Base-by-base conservation (phyloP, 2,329 filamentous ascomycete genomes). In the Elsinoe fawcettii region DNA sequence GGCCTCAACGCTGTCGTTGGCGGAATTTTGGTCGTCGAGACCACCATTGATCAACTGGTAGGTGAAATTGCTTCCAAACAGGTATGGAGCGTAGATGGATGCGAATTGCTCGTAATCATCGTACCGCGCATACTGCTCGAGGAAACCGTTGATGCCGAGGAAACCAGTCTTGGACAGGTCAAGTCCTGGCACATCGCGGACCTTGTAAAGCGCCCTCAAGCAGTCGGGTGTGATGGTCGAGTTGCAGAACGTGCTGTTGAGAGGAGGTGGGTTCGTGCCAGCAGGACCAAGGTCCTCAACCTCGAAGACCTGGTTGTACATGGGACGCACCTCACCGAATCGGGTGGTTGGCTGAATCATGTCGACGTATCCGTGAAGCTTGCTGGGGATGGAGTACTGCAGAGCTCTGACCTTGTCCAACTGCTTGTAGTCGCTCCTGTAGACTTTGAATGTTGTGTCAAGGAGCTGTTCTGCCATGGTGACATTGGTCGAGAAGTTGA, bases 301-400 rank as follows among this genome's bases (percentile, higher is more conserved):
- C 18, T 56, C 54, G n/a, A 46, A 46, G 5, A 56, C 54, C 22
- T 46, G 39, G 58, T 87, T 75, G 63, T 82, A 74, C 43, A 72
- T 64, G 55, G 60, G 44, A 65, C 63, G 37, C 63, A 62, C 69
- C 63, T 74, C 72, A 61, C 77, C 76, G 68, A 83, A 83, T 0
- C 79, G 79, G 43, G 76, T 83, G 0, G 80, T 83, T 1, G 80
- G 80, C 65, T 83, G 80, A 25, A 83, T 77, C 34, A 78, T 76
- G 62, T 82, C 79, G 57, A 82, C 75, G 62, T 81, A 73, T 27
- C 71, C 64, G 56, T 76, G 74, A 6, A 87, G 68, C 0, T 75
- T 68, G 53, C 73, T 73, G 0, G 84, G 85, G 1, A 87, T 75
- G 0, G 81, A 85, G 69, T 87, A 88, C 47, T 76, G 71, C 14